Evolutionary conservation across 768 basidiomycete species (phyloP), one percentile per base, ranked within the genome.

Genomic region (Leccinum rimulosum): DNA sequence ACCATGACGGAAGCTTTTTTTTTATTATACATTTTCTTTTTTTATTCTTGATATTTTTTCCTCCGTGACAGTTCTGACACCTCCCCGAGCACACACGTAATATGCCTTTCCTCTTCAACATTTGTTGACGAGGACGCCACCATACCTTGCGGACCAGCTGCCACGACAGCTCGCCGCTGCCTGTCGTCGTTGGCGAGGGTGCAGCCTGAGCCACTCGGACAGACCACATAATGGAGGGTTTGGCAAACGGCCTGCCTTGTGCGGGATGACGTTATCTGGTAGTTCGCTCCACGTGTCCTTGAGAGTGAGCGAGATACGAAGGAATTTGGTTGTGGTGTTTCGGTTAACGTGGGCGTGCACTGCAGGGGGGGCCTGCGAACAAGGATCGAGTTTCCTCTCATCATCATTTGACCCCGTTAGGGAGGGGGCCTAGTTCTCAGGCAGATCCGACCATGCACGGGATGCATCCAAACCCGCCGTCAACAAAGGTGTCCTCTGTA

Each of bases 1-100:
- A 72, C 62, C 49, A 63, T 56, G 61, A 64, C 71, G 71, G 70
- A 73, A 47, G 56, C 53, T 17, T 64, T 62, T 70, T 70, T 55
- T 57, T 14, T 49, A 25, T 15, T 43, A 10, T 43, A 7, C 4
- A n/a, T 43, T 45, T 45, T 19, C 4, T 19, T 45, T 43, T 43
- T 11, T 19, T 19, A 19, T 19, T 45, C 43, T 45, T 19, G 57
- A 47, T 66, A 57, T 59, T 58, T 66, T 68, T 68, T 68, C 61
- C 66, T 58, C 50, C 68, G 70, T 70, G 70, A 52, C 67, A 67
- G 43, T 22, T 35, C 35, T 31, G 60, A 58, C 52, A 43, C 52
- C 22, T 36, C 25, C 40, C 52, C 50, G 47, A 8, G n/a, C 5
- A 25, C 19, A 66, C 61, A 69, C 70, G 70, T 71, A 71, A 71